Base-by-base conservation (phyloP, 1,284 basidiomycete genomes). In the Trametes polyzona region DNA sequence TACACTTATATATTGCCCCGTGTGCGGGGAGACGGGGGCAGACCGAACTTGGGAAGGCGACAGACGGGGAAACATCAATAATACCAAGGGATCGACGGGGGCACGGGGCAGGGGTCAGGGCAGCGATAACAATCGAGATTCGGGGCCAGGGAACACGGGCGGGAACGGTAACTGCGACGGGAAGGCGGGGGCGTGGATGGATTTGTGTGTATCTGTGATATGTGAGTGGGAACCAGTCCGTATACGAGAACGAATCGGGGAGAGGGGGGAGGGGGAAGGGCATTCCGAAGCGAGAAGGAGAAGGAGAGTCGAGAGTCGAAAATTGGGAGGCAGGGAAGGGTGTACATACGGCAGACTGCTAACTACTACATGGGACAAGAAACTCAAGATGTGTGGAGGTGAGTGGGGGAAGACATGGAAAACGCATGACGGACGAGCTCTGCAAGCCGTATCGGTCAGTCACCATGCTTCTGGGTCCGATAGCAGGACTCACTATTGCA, bases 341-440 rank as follows among this genome's bases (percentile, higher is more conserved):
- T 35, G 54, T 58, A 59, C 57, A 62, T 57, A 55, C 47, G 29
- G 42, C 33, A 30, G 40, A 43, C 43, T 32, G 36, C 61, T 62
- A 62, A 53, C 57, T 59, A 62, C 61, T 59, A 51, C 55, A 57
- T 42, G 52, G 24, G 35, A 57, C 51, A 62, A 37, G 51, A 50
- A 51, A 55, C 27, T 21, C 39, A 29, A 47, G 17, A 41, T 14
- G 26, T 8, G 41, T 16, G 27, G 37, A 21, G 30, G 16, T 16
- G 4, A 10, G 41, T 36, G n/a, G 17, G n/a, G 37, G 37, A 27
- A 32, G 16, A n/a, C 9, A 40, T 21, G 17, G 12, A n/a, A 32
- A 32, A 32, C 27, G 17, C 41, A 36, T 11, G 57, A 17, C 17
- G 27, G n/a, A 32, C 3, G 14, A 3, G 9, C 4, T 16, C 27